Evolutionary conservation across 2,329 filamentous ascomycete genomes (phyloP).

Genomic region (Aureobasidium mangrovei): DNA sequence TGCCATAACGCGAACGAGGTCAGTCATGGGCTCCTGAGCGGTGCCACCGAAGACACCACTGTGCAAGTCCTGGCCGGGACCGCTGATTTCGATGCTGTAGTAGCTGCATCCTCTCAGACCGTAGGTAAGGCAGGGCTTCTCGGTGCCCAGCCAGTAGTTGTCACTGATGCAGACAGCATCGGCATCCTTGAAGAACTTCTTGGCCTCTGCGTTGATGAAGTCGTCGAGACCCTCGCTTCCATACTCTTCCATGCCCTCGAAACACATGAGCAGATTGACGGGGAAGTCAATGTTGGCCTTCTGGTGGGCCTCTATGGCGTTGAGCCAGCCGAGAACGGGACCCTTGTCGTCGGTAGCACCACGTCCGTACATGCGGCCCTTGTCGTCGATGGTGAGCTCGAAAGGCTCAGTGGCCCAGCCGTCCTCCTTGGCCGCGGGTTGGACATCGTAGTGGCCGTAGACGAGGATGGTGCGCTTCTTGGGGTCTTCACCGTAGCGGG

Average conservation of each 20-base stretch:
- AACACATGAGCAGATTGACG: constrained; percentile 98
- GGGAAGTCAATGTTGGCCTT: constrained; percentile 91
- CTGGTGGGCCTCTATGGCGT: constrained; percentile 95
- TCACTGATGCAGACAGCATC: constrained; percentile 98
- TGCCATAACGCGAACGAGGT: constrained; percentile 72
- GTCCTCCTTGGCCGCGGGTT: constrained; percentile 85
- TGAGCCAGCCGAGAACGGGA: constrained; percentile 92
- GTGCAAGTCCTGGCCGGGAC: constrained; percentile 88
- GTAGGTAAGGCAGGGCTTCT: constrained; percentile 97
- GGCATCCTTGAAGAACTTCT: constrained; percentile 89
- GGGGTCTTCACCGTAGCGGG: constrained; percentile 83
- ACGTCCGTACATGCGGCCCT: constrained; percentile 92
- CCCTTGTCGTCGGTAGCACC: constrained; percentile 97
- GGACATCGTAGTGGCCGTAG: constrained; percentile 98
- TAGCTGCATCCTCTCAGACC: constrained; percentile 97
- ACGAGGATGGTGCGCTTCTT: constrained; percentile 92
- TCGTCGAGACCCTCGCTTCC: constrained; percentile 94
- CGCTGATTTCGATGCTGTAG: constrained; percentile 84
- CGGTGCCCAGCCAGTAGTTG: constrained; percentile 99
- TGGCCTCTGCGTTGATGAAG: constrained; percentile 82
- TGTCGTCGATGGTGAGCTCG: constrained; percentile 73
- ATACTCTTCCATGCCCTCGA: constrained; percentile 99
- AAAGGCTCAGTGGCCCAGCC: constrained; percentile 97
- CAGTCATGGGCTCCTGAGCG: constrained; percentile 97
- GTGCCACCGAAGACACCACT: constrained; percentile 95